Conservation (phyloP, 2,329 filamentous ascomycete species). For the Apiospora sp. region DNA sequence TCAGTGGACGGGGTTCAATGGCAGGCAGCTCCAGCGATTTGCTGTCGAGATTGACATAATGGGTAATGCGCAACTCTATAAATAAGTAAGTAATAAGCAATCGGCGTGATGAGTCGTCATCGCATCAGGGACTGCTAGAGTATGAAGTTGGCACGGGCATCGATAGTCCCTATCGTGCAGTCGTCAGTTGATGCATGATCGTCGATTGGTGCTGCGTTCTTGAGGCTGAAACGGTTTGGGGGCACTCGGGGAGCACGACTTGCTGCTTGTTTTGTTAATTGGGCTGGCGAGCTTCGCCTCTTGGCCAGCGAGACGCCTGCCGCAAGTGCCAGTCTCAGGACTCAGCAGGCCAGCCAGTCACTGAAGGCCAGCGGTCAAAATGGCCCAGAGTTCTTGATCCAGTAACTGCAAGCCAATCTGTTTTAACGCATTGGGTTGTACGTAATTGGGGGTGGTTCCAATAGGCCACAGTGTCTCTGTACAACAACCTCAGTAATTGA, state of each 20-base stretch:
- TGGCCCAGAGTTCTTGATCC: neutral
- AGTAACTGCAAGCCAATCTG: neutral
- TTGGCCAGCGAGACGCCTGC: slow-evolving; percentile 11
- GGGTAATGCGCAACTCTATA: neutral
- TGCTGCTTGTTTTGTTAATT: neutral
- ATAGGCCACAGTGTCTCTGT: neutral
- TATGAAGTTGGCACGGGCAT: slow-evolving; percentile 2
- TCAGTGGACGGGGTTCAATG: no score
- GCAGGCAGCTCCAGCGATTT: neutral
- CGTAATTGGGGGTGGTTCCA: neutral
- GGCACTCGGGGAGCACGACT: no score
- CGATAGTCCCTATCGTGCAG: neutral
- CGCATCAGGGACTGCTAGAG: neutral
- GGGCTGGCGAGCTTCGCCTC: neutral
- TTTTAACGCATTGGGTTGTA: neutral
- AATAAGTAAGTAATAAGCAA: neutral
- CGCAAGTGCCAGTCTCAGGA: neutral
- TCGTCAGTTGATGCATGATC: slow-evolving; percentile 32
- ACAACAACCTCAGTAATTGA: no score
- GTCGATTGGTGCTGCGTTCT: slow-evolving; percentile 32
- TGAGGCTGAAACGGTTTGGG: slow-evolving; percentile 38
- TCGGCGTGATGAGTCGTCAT: slow-evolving; percentile 10
- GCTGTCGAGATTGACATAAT: neutral
- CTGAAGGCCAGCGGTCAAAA: neutral
- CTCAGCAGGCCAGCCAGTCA: neutral